Conservation (phyloP, 169 alveolate species). For the Cryptosporidium felis region DNA sequence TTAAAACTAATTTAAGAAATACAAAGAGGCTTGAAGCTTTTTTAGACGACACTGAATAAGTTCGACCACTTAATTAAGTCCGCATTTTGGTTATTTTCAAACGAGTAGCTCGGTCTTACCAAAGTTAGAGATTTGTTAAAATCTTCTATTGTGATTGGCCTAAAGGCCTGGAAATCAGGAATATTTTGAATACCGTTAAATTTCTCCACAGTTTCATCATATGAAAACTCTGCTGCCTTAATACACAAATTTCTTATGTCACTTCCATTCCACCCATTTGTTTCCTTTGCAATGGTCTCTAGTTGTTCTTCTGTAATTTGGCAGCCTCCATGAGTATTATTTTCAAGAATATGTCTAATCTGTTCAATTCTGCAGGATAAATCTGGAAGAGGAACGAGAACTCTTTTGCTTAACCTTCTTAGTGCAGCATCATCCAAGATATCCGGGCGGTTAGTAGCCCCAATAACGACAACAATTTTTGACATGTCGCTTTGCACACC, state of each 20-base stretch:
- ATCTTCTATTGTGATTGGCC: slow-evolving; percentile 83
- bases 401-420: slow-evolving; percentile 90
- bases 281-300: slow-evolving; percentile 73
- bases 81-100: slow-evolving; percentile 7
- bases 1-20: no score
- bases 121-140: slow-evolving; percentile 80
- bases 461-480: slow-evolving; percentile 86
- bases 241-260: slow-evolving; percentile 84
- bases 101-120: slow-evolving; percentile 79
- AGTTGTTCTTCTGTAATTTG: slow-evolving; percentile 81
- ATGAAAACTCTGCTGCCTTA: slow-evolving; percentile 87
- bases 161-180: slow-evolving; percentile 81
- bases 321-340: slow-evolving; percentile 78
- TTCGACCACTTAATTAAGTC: slow-evolving; percentile 55
- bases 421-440: slow-evolving; percentile 95
- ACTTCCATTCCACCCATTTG: slow-evolving; percentile 88
- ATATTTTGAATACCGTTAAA: slow-evolving; percentile 84
- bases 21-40: no score
- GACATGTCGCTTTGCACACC: slow-evolving; percentile 88
- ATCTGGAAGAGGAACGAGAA: slow-evolving; percentile 92
- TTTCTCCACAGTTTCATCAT: slow-evolving; percentile 85
- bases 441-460: slow-evolving; percentile 94
- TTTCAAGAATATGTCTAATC: slow-evolving; percentile 83
- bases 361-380: slow-evolving; percentile 83
- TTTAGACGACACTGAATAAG: slow-evolving; percentile 22